These are phyloP conservation scores for Jacaranda copaia DNA, from an alignment of 257 asterid genomes.

Conservation along the genomic window DNA sequence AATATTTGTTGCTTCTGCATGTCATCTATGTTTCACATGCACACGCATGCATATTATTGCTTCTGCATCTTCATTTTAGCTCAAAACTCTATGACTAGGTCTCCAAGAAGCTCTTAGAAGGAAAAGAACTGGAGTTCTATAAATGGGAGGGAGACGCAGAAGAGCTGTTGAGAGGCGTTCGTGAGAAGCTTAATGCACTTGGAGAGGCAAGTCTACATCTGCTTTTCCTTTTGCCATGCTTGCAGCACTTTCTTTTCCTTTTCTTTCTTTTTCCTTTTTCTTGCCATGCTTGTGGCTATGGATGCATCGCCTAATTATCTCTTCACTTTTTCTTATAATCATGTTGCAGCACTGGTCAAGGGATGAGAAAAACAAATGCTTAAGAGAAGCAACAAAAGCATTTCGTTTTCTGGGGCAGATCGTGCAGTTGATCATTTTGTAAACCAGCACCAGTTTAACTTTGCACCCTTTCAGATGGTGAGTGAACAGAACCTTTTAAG, in stretches of 20 bases:
- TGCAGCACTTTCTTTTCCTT: neutral
- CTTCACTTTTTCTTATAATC: neutral
- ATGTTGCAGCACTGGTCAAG: slow-evolving; percentile 87
- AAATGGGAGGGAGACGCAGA: slow-evolving; percentile 80
- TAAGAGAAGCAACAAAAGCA: slow-evolving; percentile 84
- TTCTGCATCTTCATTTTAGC: slow-evolving; percentile 11
- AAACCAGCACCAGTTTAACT: slow-evolving; percentile 24
- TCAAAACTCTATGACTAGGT: slow-evolving; percentile 56
- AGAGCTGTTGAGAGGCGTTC: slow-evolving; percentile 69
- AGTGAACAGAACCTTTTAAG: slow-evolving; percentile 22
- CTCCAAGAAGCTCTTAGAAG: slow-evolving; percentile 59
- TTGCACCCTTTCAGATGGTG: slow-evolving; percentile 27
- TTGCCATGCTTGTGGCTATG: neutral
- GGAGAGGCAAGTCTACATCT: slow-evolving; percentile 63
- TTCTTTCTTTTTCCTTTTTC: neutral
- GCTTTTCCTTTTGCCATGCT: neutral
- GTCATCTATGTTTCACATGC: neutral
- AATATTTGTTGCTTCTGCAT: neutral
- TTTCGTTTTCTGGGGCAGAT: slow-evolving; percentile 89
- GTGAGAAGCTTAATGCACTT: slow-evolving; percentile 84
- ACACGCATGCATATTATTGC: slow-evolving; percentile 1
- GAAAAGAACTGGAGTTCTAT: slow-evolving; percentile 72
- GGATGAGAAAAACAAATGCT: slow-evolving; percentile 78
- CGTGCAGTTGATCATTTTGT: slow-evolving; percentile 76
- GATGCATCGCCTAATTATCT: slow-evolving; percentile 27